These are phyloP conservation scores for Prunella vulgaris DNA, from an alignment of 257 asterid genomes.

Conservation along the genomic window DNA sequence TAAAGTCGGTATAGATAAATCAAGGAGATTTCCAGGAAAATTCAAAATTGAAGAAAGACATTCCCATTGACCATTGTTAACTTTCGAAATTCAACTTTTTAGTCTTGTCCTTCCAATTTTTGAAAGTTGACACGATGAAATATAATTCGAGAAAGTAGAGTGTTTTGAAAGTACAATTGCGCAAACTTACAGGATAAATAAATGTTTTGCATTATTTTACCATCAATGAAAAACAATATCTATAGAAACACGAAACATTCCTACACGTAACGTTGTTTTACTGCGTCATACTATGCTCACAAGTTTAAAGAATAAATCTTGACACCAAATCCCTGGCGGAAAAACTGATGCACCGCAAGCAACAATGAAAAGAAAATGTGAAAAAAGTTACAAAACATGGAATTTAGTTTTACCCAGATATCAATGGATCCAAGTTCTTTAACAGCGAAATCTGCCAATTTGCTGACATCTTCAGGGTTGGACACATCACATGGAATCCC, in stretches of 20 bases:
- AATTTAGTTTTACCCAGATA: slow-evolving; percentile 64
- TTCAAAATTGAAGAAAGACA: background rate
- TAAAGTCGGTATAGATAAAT: background rate
- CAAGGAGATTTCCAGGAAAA: background rate
- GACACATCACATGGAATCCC: slow-evolving; percentile 94
- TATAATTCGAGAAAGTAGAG: no score
- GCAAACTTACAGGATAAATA: no score
- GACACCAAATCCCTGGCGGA: background rate
- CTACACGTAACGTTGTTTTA: no score
- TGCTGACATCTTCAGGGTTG: slow-evolving; percentile 72
- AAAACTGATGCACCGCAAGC: background rate
- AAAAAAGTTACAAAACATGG: background rate
- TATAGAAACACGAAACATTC: background rate
- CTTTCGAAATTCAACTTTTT: no score
- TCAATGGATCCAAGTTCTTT: slow-evolving; percentile 72
- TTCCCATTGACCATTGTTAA: no score
- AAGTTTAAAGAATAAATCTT: background rate
- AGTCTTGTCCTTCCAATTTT: no score
- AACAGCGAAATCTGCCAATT: slow-evolving; percentile 63
- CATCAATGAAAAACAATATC: background rate
- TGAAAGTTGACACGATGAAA: no score
- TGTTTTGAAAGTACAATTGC: no score
- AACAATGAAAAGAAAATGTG: no score
- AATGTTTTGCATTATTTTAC: no score
- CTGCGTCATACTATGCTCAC: no score